Conservation (phyloP, 192 early-diverging fungal genomes). For the Coemansia sp. region DNA sequence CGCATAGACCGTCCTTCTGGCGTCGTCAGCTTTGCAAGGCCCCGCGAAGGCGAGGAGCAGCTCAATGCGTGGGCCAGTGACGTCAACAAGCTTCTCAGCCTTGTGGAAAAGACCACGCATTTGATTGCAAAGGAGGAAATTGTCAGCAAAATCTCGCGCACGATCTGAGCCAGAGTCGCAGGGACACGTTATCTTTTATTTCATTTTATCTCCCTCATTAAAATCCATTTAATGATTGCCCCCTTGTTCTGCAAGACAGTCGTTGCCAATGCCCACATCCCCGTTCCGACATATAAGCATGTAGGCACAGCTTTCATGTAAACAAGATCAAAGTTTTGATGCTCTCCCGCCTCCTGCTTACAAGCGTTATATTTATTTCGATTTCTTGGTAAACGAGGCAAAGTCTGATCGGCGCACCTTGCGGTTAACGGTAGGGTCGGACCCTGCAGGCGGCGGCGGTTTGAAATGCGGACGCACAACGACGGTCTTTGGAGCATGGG, state of each 20-base stretch:
- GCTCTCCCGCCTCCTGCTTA: too few relatives aligned
- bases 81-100: conserved; percentile 81
- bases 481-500: conserved; percentile 63
- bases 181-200: not conserved
- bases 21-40: conserved; percentile 82
- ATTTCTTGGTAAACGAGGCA: not conserved
- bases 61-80: conserved; percentile 94
- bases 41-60: conserved; percentile 84
- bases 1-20: conserved; percentile 92
- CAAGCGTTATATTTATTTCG: too few relatives aligned
- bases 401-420: not conserved
- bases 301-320: too few relatives aligned
- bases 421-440: not conserved
- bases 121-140: conserved; percentile 91
- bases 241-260: too few relatives aligned
- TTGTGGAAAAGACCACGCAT: conserved; percentile 96
- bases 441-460: not conserved
- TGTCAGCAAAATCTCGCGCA: conserved; percentile 78
- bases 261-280: too few relatives aligned
- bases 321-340: too few relatives aligned
- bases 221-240: too few relatives aligned
- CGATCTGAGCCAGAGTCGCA: conserved; percentile 27
- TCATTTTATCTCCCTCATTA: not conserved
- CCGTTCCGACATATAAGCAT: too few relatives aligned
- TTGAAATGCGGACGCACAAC: conserved; percentile 21